Percentiles rank a stretch among this genome's conserved stretches.
Evolutionary conservation across 768 basidiomycete species (phyloP).

Genomic region (Butyriboletus loyo): DNA sequence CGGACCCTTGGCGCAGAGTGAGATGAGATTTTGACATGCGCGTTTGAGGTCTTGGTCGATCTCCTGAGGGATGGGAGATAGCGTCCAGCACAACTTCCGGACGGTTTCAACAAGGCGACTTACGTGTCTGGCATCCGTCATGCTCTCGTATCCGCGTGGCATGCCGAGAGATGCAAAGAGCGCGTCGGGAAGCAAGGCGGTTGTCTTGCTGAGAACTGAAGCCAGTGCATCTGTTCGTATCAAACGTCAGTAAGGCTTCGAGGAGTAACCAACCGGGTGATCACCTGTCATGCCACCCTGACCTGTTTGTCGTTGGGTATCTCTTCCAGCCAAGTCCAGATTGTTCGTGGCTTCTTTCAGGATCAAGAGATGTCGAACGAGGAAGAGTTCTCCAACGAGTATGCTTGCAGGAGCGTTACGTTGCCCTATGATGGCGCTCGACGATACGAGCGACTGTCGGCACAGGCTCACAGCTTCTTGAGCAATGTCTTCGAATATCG

Average conservation of each 20-base stretch:
- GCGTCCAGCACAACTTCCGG: background rate
- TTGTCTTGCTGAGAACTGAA: constrained; percentile 32
- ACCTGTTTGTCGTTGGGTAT: constrained; percentile 41
- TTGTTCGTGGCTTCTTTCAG: constrained; percentile 86
- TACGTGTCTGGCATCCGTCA: constrained; percentile 73
- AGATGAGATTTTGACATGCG: constrained; percentile 83
- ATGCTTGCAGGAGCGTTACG: constrained; percentile 42
- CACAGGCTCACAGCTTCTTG: constrained; percentile 88
- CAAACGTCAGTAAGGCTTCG: background rate
- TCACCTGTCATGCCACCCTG: constrained; percentile 60
- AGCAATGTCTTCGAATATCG: constrained; percentile 94
- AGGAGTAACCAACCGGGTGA: background rate
- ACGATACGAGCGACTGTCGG: constrained; percentile 73
- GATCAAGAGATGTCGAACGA: constrained; percentile 85
- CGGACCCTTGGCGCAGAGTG: constrained; percentile 52
- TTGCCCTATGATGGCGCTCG: constrained; percentile 60
- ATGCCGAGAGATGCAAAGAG: constrained; percentile 70
- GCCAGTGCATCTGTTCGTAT: constrained; percentile 27
- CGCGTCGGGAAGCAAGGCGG: constrained; percentile 56
- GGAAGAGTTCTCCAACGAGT: constrained; percentile 80
- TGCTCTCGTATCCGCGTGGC: constrained; percentile 56
- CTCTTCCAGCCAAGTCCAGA: constrained; percentile 58
- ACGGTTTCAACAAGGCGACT: constrained; percentile 13
- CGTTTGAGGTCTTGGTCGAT: constrained; percentile 84
- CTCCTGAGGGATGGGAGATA: constrained; percentile 45